Conservation (phyloP, 257 asterid genomes). For the Voacanga thouarsii region DNA sequence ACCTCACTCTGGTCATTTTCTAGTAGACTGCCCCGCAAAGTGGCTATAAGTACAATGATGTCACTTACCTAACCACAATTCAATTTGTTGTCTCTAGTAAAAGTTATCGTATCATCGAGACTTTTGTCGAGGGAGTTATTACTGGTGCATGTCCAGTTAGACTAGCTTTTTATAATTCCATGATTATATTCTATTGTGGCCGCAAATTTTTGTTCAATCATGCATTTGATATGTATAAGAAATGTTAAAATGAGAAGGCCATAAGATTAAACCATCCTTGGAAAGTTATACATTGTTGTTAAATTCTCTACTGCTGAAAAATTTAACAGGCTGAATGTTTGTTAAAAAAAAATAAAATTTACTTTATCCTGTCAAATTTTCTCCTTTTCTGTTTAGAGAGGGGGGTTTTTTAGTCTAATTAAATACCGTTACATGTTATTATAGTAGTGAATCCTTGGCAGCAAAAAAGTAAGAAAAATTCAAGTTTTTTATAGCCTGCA, state of each 20-base stretch:
- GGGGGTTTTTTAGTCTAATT: no score
- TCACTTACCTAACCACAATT: slow-evolving; percentile 68
- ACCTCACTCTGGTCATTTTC: slow-evolving; percentile 86
- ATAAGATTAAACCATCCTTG: slow-evolving; percentile 48
- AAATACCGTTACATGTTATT: no score
- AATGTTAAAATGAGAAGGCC: slow-evolving; percentile 60
- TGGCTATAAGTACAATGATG: slow-evolving; percentile 62
- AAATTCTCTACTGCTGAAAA: slow-evolving; percentile 61
- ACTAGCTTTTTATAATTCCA: slow-evolving; percentile 63
- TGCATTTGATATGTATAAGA: slow-evolving; percentile 81
- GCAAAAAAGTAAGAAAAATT: no score
- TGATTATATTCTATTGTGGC: slow-evolving; percentile 78
- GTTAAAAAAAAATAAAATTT: no score
- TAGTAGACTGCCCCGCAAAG: slow-evolving; percentile 96
- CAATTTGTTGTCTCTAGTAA: slow-evolving; percentile 55
- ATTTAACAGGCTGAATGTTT: slow-evolving; percentile 55
- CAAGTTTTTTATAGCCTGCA: no score
- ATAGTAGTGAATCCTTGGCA: no score
- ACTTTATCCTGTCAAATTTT: no score
- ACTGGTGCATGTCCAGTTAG: slow-evolving; percentile 75
- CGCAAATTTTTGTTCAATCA: slow-evolving; percentile 70
- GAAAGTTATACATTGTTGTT: slow-evolving; percentile 72
- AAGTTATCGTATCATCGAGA: slow-evolving; percentile 64
- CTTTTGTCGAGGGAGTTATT: slow-evolving; percentile 72
- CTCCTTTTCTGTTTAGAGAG: no score